Base-by-base conservation (phyloP, 805 yeast genomes). In the Saccharomyces jurei region DNA sequence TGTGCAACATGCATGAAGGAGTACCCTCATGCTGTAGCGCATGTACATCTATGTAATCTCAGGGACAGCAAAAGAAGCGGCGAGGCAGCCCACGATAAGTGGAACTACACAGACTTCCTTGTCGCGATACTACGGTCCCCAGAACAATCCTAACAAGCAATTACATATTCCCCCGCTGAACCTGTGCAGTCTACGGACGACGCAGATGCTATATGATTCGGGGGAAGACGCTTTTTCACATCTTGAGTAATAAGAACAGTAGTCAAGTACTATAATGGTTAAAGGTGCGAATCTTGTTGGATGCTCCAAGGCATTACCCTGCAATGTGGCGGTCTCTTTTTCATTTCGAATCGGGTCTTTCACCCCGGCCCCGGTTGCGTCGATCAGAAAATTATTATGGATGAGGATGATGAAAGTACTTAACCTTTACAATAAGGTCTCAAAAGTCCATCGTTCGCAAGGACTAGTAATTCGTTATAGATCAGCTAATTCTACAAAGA, bases 161-260 rank as follows among this genome's bases (percentile, higher is more conserved):
- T 49, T 60, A 60, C 63, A 60, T 60, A 60, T 60, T 60, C 55
- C 63, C 62, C 62, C 30, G 54, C 53, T 54, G 62, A 59, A 36
- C 44, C 44, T 36, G 44, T 17, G 21, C 44, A 17, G 44, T 36
- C 44, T 25, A 36, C 25, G 44, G 57, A 55, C 21, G 26, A 25
- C 49, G 21, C 47, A 11, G 31, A 25, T 11, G 21, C 28, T 32
- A 29, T 27, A 29, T 50, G 52, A 50, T 31, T 41, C 30, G 29
- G 52, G 52, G 52, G 46, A 50, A 50, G 52, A 48, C 46, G 31
- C 52, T 50, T 50, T 41, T 50, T 25, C n/a, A 50, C 52, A 50
- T 50, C 25, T 36, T 36, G 22, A 22, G 17, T 8, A 5, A 6
- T 17, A 36, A 17, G 4, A 36, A 11, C 17, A 36, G 44, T 17